Percentiles rank a stretch among this genome's conserved stretches.
Evolutionary conservation across 371 early-diverging fungal genomes (phyloP).

Genomic region (Apophysomyces ossiformis): DNA sequence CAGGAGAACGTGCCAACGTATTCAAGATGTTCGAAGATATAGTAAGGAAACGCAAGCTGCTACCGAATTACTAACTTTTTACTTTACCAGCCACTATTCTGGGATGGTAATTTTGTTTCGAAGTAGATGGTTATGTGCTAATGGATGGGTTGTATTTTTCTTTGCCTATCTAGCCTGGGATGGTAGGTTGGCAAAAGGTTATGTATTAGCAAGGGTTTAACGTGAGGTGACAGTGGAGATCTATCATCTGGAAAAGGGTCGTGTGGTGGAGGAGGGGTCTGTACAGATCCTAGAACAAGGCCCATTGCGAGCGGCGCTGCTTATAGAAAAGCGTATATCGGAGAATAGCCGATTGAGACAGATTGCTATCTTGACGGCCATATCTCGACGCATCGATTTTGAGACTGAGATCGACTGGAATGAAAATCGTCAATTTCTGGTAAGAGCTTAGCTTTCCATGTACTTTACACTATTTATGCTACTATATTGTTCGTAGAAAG

Average conservation of each 20-base stretch:
- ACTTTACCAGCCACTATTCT: conserved; percentile 29
- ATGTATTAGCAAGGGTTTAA: background rate
- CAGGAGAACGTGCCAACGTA: conserved; percentile 71
- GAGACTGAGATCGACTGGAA: conserved; percentile 90
- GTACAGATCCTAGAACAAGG: conserved; percentile 74
- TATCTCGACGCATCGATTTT: conserved; percentile 83
- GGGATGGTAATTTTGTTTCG: conserved; percentile 29
- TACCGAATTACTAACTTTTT: too few relatives aligned
- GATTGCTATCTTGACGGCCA: conserved; percentile 70
- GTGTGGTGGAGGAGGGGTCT: conserved; percentile 47
- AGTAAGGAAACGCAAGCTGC: conserved; percentile 15
- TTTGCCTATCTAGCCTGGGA: conserved; percentile 45
- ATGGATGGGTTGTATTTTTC: too few relatives aligned
- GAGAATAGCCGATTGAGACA: conserved; percentile 69
- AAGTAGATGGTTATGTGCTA: too few relatives aligned
- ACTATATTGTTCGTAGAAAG: conserved; percentile 58
- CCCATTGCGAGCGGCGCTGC: conserved; percentile 78
- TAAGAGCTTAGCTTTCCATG: conserved; percentile 14
- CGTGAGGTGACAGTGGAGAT: conserved; percentile 66
- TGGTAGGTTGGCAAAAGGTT: conserved; percentile 27
- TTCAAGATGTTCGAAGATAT: conserved; percentile 84
- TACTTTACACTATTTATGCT: background rate
- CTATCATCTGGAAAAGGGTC: conserved; percentile 86
- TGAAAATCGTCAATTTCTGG: conserved; percentile 83
- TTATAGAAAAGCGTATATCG: conserved; percentile 65